Conservation (phyloP, 129 eudicot species). For the Mikania micrantha region DNA sequence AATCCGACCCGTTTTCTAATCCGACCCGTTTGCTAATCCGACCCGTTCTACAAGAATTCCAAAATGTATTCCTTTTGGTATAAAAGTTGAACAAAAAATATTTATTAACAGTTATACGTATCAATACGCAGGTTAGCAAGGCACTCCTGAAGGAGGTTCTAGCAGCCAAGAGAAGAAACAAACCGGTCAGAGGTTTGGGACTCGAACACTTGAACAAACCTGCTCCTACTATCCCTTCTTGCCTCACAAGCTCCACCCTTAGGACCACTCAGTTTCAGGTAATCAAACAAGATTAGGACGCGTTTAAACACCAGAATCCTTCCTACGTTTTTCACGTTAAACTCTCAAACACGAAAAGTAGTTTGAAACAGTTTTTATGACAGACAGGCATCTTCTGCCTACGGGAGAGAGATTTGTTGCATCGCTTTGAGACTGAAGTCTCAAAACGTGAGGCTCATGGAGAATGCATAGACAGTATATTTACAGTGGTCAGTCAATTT, state of each 20-base stretch:
- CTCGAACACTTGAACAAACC: conserved; percentile 80
- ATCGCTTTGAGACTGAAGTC: conserved; percentile 67
- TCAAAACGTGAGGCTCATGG: conserved; percentile 56
- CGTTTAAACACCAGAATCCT: background rate
- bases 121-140: conserved; percentile 66
- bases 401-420: conserved; percentile 79
- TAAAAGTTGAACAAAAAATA: background rate
- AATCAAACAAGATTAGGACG: background rate
- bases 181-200: conserved; percentile 71
- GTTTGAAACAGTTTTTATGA: conserved; percentile 9
- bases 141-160: conserved; percentile 64
- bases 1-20: background rate
- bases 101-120: background rate
- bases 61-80: background rate
- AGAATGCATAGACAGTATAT: conserved; percentile 59
- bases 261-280: conserved; percentile 36
- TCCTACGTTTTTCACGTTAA: background rate
- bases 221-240: conserved; percentile 64
- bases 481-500: conserved; percentile 41
- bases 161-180: conserved; percentile 55
- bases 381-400: conserved; percentile 68
- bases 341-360: background rate
- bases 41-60: background rate
- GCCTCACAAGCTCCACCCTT: conserved; percentile 52
- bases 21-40: background rate